Conservation (phyloP, 176 grass and related monocot genomes). For the Poa pratensis region DNA sequence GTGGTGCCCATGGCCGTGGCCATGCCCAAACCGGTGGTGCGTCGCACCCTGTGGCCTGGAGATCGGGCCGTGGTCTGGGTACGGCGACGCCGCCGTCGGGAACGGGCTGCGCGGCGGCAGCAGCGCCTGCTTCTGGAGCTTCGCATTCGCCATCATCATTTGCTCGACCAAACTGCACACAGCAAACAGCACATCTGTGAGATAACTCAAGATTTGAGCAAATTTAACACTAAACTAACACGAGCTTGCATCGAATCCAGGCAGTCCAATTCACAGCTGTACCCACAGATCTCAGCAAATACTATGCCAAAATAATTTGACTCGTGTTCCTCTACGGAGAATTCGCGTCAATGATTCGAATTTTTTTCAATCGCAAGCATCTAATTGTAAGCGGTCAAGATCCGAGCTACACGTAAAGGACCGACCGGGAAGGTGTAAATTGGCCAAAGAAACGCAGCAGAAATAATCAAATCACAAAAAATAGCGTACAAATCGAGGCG, state of each 20-base stretch:
- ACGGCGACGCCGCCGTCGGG: slow-evolving; percentile 46
- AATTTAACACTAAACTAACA: slow-evolving; percentile 12
- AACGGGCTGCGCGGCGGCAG: slow-evolving; percentile 91
- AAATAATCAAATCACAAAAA: neutral
- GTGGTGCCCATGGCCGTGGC: slow-evolving; percentile 56
- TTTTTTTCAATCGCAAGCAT: slow-evolving; percentile 18
- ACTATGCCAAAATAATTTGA: neutral
- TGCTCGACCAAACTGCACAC: slow-evolving; percentile 34
- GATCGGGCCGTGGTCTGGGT: slow-evolving; percentile 63
- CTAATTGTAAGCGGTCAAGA: slow-evolving; percentile 20
- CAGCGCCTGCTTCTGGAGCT: slow-evolving; percentile 60
- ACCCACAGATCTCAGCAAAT: slow-evolving; percentile 37
- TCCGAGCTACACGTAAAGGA: slow-evolving; percentile 12
- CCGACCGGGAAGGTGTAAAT: neutral
- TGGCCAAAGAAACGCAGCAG: neutral
- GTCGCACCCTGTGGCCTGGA: slow-evolving; percentile 51
- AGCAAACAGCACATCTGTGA: slow-evolving; percentile 25
- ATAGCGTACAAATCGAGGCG: neutral
- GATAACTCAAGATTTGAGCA: slow-evolving; percentile 36
- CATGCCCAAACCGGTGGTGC: slow-evolving; percentile 37
- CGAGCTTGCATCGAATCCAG: slow-evolving; percentile 30
- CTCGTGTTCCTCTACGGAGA: neutral
- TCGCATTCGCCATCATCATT: slow-evolving; percentile 58
- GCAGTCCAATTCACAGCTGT: neutral
- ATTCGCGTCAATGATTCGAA: slow-evolving; percentile 47